Conservation (phyloP, 2,329 filamentous ascomycete species). For the Stachybotrys chlorohalonatus region DNA sequence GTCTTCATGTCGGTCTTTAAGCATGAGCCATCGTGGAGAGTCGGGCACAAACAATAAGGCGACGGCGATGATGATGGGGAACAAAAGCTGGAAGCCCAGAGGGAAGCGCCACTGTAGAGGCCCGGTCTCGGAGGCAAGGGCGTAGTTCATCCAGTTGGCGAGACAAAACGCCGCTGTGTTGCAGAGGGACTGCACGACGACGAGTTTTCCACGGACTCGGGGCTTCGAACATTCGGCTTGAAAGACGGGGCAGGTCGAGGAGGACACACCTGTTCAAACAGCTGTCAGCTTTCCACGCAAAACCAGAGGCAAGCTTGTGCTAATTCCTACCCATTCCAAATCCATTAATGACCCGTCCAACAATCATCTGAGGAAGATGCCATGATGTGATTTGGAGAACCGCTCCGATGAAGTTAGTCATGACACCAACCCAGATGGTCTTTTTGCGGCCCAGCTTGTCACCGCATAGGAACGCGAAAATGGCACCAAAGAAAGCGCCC, state of each 20-base stretch:
- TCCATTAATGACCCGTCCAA: slow-evolving; percentile 31
- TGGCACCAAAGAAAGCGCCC: slow-evolving; percentile 22
- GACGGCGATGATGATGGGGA: not conserved
- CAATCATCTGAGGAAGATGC: slow-evolving; percentile 28
- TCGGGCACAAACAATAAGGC: not conserved
- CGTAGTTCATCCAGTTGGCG: slow-evolving; percentile 38
- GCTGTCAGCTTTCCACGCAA: not conserved
- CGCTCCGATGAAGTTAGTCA: slow-evolving; percentile 22
- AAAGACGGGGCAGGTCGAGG: slow-evolving; percentile 24
- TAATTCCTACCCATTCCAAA: slow-evolving; percentile 23
- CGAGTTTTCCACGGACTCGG: slow-evolving; percentile 31
- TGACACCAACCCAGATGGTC: slow-evolving; percentile 19
- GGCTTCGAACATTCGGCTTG: slow-evolving; percentile 22
- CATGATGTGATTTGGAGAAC: slow-evolving; percentile 23
- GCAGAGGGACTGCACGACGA: slow-evolving; percentile 30
- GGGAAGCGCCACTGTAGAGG: slow-evolving; percentile 15
- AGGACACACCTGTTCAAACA: slow-evolving; percentile 5
- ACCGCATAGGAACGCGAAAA: slow-evolving; percentile 18
- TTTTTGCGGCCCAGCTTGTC: slow-evolving; percentile 23
- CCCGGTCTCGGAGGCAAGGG: slow-evolving; percentile 22
- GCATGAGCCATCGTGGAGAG: not conserved
- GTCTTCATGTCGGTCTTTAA: not conserved
- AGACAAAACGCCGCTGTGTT: slow-evolving; percentile 34
- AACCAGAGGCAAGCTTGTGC: not conserved
- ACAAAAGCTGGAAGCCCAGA: not conserved